Base-by-base conservation (phyloP, 164 flowering plant genomes). In the Litsea cubeba region DNA sequence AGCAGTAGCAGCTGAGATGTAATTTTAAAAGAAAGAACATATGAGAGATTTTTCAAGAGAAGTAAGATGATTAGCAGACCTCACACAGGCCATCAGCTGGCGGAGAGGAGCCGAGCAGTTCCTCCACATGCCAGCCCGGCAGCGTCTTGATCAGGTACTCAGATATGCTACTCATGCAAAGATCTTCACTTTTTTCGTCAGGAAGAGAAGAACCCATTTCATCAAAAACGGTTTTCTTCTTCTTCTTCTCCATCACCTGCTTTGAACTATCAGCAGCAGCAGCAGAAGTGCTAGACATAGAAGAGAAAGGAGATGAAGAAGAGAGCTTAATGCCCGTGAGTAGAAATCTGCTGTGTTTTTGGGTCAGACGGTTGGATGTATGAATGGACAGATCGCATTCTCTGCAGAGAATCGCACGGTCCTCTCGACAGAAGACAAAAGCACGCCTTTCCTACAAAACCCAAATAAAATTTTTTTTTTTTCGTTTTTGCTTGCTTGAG, bases 101-200 rank as follows among this genome's bases (percentile, higher is more conserved):
- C 0, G 5, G 20, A 54, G 87, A 67, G 5, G 86, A 78, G 78
- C 89, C 88, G 65, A 93, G 89, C 65, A 94, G 76, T 28, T 94
- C 98, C 54, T 94, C 98, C 0, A 94, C 92, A 57, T 86, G 92
- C 98, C 98, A 94, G 0, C 98, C 98, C 0, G 98, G 98, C 10
- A 94, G 72, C 79, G 77, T 90, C 77, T 94, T 90, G 5, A 88
- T 90, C 82, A 92, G 76, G 74, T 94, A 94, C 82, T 94, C 97
- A 1, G 98, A 90, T 76, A 94, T 92, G 79, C 89, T 90, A 72
- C 90, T 88, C 12, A 89, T 81, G 1, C 85, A 78, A 65, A 58
- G 81, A 40, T 76, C 82, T 26, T 63, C 75, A 18, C 72, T 68
- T 18, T 22, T 50, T 50, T 17, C 50, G 22, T 76, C 30, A 72